These are phyloP conservation scores for Alternaria rosae DNA, from an alignment of 2,329 filamentous ascomycete species.

Conservation along the genomic window DNA sequence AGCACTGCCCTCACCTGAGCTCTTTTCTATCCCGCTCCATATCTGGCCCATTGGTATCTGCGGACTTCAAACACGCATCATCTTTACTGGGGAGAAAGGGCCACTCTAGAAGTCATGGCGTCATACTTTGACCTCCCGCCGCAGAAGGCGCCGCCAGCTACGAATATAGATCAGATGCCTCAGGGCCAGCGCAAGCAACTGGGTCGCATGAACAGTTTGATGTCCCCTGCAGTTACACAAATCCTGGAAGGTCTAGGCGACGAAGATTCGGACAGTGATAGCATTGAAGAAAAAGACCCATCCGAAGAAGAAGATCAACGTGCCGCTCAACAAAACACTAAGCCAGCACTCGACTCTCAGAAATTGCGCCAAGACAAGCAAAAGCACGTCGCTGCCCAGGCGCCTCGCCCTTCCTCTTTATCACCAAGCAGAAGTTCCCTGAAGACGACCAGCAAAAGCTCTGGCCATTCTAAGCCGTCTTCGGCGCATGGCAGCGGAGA, in stretches of 20 bases:
- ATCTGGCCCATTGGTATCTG: conserved; percentile 15
- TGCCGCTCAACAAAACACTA: conserved; percentile 10
- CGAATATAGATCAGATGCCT: conserved; percentile 18
- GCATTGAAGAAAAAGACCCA: conserved; percentile 25
- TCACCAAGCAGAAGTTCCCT: conserved; percentile 21
- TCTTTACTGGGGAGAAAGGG: conserved; percentile 3
- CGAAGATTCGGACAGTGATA: conserved; percentile 37
- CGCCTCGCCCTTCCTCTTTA: conserved; percentile 14
- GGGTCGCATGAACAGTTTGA: conserved; percentile 24
- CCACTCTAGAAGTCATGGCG: conserved; percentile 30
- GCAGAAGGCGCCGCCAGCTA: conserved; percentile 24
- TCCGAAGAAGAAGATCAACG: conserved; percentile 21
- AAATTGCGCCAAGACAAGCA: conserved; percentile 16
- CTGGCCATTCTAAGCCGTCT: conserved; percentile 14
- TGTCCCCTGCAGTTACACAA: conserved; percentile 41
- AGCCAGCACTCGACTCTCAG: conserved; percentile 13
- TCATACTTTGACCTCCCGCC: conserved; percentile 46
- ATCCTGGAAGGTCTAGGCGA: conserved; percentile 38
- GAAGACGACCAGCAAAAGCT: conserved; percentile 20
- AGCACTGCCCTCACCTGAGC: conserved; percentile 15
- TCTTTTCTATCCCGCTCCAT: conserved; percentile 10
- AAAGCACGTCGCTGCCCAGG: conserved; percentile 7
- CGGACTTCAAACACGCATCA: conserved; percentile 1
- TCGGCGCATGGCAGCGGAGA: conserved; percentile 13
- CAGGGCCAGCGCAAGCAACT: conserved; percentile 26